A percentile compares a stretch with the other conserved stretches of the same genome.
Evolutionary conservation across 768 basidiomycete genomes (phyloP).

Genomic region (Amanita pallidorosea): DNA sequence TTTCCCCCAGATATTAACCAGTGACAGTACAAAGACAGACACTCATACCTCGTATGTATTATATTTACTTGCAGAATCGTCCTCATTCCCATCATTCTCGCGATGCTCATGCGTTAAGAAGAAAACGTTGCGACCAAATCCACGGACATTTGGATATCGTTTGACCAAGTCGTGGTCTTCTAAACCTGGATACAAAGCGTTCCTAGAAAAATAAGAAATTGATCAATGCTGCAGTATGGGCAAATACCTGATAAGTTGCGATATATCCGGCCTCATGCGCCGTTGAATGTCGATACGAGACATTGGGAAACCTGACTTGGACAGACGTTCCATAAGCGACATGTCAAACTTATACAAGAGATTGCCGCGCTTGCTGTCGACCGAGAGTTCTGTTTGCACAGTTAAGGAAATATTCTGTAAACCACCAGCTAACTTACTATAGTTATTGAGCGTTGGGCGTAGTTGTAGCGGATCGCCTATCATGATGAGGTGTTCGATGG

Average conservation of each 20-base stretch:
- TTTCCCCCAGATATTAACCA: not conserved
- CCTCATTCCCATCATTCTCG: constrained; percentile 46
- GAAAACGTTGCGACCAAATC: constrained; percentile 53
- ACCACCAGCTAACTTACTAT: constrained; percentile 24
- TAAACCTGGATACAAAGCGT: constrained; percentile 49
- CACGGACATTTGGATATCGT: constrained; percentile 44
- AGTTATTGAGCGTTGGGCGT: constrained; percentile 57
- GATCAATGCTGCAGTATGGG: not conserved
- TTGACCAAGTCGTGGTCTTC: constrained; percentile 45
- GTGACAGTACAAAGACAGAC: not conserved
- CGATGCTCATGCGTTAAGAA: constrained; percentile 54
- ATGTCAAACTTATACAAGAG: constrained; percentile 56
- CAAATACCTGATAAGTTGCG: constrained; percentile 43
- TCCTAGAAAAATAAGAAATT: constrained; percentile 12
- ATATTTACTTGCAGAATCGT: constrained; percentile 56
- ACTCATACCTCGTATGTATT: constrained; percentile 54
- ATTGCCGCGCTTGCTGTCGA: constrained; percentile 50
- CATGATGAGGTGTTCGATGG: constrained; percentile 63
- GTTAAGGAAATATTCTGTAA: not conserved
- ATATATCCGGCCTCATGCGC: constrained; percentile 65
- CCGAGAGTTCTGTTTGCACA: constrained; percentile 41
- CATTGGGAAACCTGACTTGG: constrained; percentile 47
- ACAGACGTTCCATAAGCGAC: constrained; percentile 69
- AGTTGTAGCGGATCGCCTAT: constrained; percentile 79
- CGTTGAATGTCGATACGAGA: constrained; percentile 63